A percentile compares a stretch with the other conserved stretches of the same genome.
These are phyloP conservation scores for Penicillium odoratum DNA, from an alignment of 495 filamentous ascomycete species.

Conservation along the genomic window DNA sequence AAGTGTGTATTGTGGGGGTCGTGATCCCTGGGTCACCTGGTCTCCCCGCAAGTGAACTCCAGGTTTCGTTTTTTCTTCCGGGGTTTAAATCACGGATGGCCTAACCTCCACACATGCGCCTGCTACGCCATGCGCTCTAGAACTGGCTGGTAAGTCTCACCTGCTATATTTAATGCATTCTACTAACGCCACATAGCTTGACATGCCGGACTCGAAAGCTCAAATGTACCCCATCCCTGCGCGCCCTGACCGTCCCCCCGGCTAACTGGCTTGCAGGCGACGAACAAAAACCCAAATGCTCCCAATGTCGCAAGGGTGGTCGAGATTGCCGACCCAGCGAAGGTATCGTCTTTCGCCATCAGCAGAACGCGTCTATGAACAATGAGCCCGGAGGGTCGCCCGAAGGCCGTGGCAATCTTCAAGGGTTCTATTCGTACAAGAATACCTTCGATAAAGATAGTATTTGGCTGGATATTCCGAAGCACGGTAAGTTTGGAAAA, in stretches of 20 bases:
- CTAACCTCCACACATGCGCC: conserved; percentile 26
- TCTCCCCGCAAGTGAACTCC: conserved; percentile 28
- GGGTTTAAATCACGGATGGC: conserved; percentile 4
- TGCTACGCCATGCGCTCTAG: conserved; percentile 49
- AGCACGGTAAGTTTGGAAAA: conserved; percentile 39
- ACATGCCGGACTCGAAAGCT: conserved; percentile 64
- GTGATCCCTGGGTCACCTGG: conserved; percentile 26
- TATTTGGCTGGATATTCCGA: conserved; percentile 65
- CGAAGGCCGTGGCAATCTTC: conserved; percentile 48
- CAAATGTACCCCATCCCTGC: conserved; percentile 47
- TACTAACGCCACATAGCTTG: conserved; percentile 39
- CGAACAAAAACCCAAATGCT: conserved; percentile 58
- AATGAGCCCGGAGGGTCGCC: conserved; percentile 37
- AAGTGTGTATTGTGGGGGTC: conserved; percentile 16
- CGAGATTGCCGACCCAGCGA: conserved; percentile 62
- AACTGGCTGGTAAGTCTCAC: conserved; percentile 48
- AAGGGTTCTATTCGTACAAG: conserved; percentile 69
- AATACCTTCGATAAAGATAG: conserved; percentile 64
- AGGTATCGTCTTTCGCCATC: conserved; percentile 67
- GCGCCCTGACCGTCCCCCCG: background rate
- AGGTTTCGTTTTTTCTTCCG: conserved; percentile 21
- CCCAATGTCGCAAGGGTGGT: conserved; percentile 59
- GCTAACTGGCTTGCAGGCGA: conserved; percentile 38
- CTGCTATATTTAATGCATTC: background rate
- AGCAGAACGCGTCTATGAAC: conserved; percentile 75